Evolutionary conservation across 2,329 filamentous ascomycete species (phyloP), one percentile per base, ranked within the genome.

Genomic region (Ophiostoma montium): DNA sequence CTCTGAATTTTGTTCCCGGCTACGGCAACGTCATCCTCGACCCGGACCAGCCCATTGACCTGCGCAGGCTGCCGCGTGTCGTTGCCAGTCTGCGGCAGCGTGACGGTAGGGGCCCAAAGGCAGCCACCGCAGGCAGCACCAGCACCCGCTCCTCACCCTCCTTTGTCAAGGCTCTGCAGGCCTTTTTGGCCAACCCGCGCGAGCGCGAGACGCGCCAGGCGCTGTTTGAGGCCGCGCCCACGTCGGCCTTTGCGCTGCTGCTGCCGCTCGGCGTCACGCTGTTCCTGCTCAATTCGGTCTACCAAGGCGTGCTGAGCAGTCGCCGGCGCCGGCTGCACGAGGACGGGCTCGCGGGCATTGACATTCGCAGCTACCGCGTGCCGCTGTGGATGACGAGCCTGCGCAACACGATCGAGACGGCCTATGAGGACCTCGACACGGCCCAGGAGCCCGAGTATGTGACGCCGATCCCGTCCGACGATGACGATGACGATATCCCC

Each of bases 1-100:
- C 82, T 19, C 69, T 87, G 56, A 86, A 86, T 59, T 94, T 84
- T 57, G 62, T 90, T 1, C 66, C 78, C 32, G 86, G 82, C 21
- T 90, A 86, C 57, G 78, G 82, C 35, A 71, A 82, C 46, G 80
- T 94, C 9, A 71, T 96, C 19, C 65, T 96, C 16, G 82, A 95
- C 56, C 74, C 76, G 0, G 61, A 67, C 2, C 65, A 77, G 41
- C 84, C 86, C 0, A 69, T 84, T 12, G 48, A 36, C 19, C 36
- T 50, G 18, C 41, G 35, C 23, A 18, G 18, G n/a, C 36, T 52
- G 12, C 32, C 43, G 1, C n/a, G 12, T 1, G 47, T 39, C 12
- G n/a, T 42, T 36, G n/a, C 43, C 41, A 21, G 21, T 1, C 36
- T 47, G 13, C 43, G 47, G n/a, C 31, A 45, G 13, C 50, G 44